Evolutionary conservation across 495 filamentous ascomycete species (phyloP), one percentile per base, ranked within the genome.

Genomic region (Daldinia grandis): DNA sequence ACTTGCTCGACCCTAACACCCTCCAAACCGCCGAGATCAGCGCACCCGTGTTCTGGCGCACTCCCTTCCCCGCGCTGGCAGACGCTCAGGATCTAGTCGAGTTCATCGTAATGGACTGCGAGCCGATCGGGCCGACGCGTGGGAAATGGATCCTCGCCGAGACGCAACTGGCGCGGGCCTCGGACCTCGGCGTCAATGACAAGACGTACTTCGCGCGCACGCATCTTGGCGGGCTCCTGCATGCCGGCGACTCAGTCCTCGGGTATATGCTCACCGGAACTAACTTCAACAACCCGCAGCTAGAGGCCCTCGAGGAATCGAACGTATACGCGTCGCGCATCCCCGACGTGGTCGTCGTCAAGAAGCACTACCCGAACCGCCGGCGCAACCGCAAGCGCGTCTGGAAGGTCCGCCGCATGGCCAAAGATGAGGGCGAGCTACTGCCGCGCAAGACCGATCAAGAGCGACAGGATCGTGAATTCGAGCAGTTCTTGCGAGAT

Each of bases 331-430:
- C 87, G 3, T 90, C 88, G 9, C 89, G 85, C 3, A 90, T 99
- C 44, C 96, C 96, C 0, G 96, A 98, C 69, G 96, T 98, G 1
- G 77, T 98, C 0, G 87, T 99, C 2, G 93, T 99, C 70, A 97
- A 96, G 93, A 99, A 99, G 78, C 87, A 89, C 84, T 98, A 96
- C 79, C 87, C 92, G 7, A 89, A 93, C 78, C 90, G 90, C 73
- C 91, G 93, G 85, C 92, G 90, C 82, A 87, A 86, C 79, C 93
- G 91, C 83, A 86, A 82, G 74, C 89, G 96, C 42, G 89, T 91
- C 81, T 99, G 95, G 95, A 91, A 91, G 68, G 87, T 99, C 74
- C 94, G 92, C 88, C 93, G 95, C 73, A 96, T 99, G 92, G 87
- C 87, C 47, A 89, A 87, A 78, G 94, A 98, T 55, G 91, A 98